phyloP scores from a whole-genome alignment of 257 asterid species.

The Solanum arcanum region DNA sequence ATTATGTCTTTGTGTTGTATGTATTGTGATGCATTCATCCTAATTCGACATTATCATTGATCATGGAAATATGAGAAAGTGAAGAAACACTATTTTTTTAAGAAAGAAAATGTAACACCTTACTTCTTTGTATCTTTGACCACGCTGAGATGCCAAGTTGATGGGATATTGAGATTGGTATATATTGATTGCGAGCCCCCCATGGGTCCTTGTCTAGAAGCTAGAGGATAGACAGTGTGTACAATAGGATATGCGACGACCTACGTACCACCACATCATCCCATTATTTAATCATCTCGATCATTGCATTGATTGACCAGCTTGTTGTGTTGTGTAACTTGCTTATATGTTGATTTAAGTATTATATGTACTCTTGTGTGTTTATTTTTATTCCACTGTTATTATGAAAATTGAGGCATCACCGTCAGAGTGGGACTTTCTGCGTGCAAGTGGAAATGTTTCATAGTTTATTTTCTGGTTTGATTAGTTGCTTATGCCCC shows the following conservation, averaged over 20 bases:
- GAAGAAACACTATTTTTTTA: neutral
- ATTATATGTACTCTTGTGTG: too few species aligned
- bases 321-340: neutral
- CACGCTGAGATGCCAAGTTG: neutral
- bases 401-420: neutral
- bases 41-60: neutral
- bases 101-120: neutral
- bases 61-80: neutral
- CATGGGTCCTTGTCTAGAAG: neutral
- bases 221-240: neutral
- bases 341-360: too few species aligned
- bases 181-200: too few species aligned
- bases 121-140: too few species aligned
- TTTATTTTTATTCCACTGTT: neutral
- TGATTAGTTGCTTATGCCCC: too few species aligned
- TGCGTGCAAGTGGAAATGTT: neutral
- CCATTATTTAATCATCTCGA: neutral
- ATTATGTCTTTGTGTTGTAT: too few species aligned
- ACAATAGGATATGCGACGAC: neutral
- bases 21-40: too few species aligned
- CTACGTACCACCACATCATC: neutral
- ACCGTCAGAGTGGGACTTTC: neutral
- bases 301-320: too few species aligned
- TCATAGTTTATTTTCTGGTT: too few species aligned
- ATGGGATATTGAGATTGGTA: neutral